Evolutionary conservation across 2,329 filamentous ascomycete genomes (phyloP), one percentile per base, ranked within the genome.

Genomic region (Pseudocercospora cruenta): DNA sequence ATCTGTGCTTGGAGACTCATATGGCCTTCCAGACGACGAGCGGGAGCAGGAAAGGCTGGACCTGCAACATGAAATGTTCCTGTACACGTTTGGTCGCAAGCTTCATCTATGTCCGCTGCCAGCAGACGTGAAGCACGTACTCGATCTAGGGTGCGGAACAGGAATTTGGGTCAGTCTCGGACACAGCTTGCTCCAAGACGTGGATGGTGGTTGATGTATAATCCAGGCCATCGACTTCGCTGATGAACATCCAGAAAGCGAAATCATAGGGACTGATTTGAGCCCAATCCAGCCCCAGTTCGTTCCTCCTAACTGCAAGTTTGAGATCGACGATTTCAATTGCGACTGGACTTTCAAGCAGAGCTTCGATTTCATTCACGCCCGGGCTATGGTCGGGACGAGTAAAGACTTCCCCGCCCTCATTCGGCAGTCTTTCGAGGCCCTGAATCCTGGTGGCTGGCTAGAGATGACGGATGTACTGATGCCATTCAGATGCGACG

Each of bases 121-220:
- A 24, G 53, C 67, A 10, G 73, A 75, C 9, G 78, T 79, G 0
- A 75, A 77, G 28, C 76, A 79, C 24, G 80, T 85, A 14, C 76
- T 85, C 16, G 84, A 85, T 69, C 71, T 84, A 19, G 83, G 82
- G 9, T 84, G 82, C 0, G 83, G 82, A 10, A 71, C 65, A 10
- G 78, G 70, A 39, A 71, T 69, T 9, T 70, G 68, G 65, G 54
- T 53, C 36, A 59, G 62, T 24, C 19, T 51, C 22, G 10, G 19
- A 26, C 47, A 24, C 47, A 51, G 4, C 21, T 21, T 22, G 9
- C 4, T 51, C 14, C 19, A 14, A 21, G 5, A 4, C 19, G 9
- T 51, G 26, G 24, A 31, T 16, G 16, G 26, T 55, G 4, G 16
- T 55, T 55, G 51, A 55, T 26, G 24, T 31, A 12, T 12, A 3